Evolutionary conservation across 345 rosid genomes (phyloP).

Genomic region (Brassica juncea): DNA sequence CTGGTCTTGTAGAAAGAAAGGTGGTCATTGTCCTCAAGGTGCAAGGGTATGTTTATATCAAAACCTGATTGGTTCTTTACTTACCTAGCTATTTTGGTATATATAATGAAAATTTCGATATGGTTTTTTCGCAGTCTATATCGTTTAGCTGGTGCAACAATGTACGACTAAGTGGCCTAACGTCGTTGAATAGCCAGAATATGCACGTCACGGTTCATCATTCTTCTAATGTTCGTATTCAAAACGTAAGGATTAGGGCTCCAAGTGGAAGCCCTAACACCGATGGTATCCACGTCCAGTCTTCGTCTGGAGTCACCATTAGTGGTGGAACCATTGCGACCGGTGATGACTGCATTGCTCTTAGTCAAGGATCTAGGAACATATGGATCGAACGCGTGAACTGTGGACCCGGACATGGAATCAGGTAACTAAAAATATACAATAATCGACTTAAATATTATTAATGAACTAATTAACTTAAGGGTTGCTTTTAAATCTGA

Average conservation of each 20-base stretch:
- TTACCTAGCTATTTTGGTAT: background rate
- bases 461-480: background rate
- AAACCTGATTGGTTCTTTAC: background rate
- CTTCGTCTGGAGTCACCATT: conserved; percentile 49
- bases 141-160: conserved; percentile 46
- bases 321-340: conserved; percentile 44
- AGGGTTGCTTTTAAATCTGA: conserved; percentile 2
- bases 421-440: conserved; percentile 39
- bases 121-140: conserved; percentile 42
- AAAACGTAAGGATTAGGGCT: conserved; percentile 47
- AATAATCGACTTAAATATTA: background rate
- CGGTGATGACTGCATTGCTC: conserved; percentile 64
- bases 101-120: background rate
- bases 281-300: conserved; percentile 56
- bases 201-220: conserved; percentile 49
- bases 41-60: conserved; percentile 39
- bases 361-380: conserved; percentile 56
- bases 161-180: conserved; percentile 47
- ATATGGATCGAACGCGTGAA: conserved; percentile 46
- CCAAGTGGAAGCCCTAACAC: conserved; percentile 60
- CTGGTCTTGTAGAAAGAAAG: conserved; percentile 48
- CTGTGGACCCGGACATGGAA: conserved; percentile 76
- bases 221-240: conserved; percentile 45
- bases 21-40: conserved; percentile 42
- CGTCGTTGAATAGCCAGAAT: conserved; percentile 54